Percentiles rank a stretch among this genome's conserved stretches.
These are phyloP conservation scores for Petasospora rhodanensis DNA, from an alignment of 1,139 yeast species.

Conservation along the genomic window DNA sequence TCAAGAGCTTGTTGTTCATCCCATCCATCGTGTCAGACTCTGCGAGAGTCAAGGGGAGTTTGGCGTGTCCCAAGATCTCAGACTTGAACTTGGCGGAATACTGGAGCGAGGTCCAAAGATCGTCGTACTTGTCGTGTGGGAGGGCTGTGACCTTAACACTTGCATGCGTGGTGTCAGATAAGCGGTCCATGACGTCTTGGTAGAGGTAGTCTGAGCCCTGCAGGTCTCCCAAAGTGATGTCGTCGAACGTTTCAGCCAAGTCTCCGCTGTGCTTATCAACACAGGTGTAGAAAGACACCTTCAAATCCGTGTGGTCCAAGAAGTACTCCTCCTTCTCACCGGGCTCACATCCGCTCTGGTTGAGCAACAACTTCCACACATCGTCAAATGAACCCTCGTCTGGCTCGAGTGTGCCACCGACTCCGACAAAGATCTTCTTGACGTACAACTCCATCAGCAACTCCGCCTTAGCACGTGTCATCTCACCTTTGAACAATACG, in stretches of 20 bases:
- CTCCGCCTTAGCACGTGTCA: conserved; percentile 28
- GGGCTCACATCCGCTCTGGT: too few relatives aligned
- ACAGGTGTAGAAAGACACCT: conserved; percentile 1
- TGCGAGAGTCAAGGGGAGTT: conserved; percentile 8
- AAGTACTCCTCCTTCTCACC: too few relatives aligned
- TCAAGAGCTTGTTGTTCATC: conserved; percentile 26
- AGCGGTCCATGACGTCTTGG: neutral
- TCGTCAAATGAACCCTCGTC: neutral
- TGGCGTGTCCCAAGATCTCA: conserved; percentile 27
- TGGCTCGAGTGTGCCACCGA: conserved; percentile 5
- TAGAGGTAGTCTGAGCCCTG: too few relatives aligned
- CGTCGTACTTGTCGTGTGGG: conserved; percentile 27
- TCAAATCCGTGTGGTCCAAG: neutral
- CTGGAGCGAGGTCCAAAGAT: conserved; percentile 30
- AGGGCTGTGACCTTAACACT: conserved; percentile 19
- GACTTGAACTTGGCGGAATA: conserved; percentile 27
- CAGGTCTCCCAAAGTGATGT: conserved; percentile 12
- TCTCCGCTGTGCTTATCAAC: conserved; percentile 1
- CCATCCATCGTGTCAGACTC: neutral
- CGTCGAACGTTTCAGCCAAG: conserved; percentile 13
- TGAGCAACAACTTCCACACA: neutral
- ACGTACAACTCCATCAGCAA: conserved; percentile 28
- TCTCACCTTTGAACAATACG: conserved; percentile 5
- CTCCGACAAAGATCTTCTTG: conserved; percentile 21
- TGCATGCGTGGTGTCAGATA: conserved; percentile 1